Evolutionary conservation across 1,139 yeast genomes (phyloP).

Genomic region (Candida frijolesensis): DNA sequence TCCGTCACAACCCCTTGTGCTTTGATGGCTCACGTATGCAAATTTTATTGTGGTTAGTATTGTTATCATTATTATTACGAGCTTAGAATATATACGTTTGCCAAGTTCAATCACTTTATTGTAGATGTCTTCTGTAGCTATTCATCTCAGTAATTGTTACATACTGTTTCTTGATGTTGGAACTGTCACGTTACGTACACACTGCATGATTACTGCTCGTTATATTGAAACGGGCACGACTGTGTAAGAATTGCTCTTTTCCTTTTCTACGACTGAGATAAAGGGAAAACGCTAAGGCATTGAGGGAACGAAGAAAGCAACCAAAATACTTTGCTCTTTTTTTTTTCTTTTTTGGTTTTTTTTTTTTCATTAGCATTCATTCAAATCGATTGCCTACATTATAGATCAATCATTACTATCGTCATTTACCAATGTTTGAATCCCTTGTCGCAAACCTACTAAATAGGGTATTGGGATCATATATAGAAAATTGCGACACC

Average conservation of each 20-base stretch:
- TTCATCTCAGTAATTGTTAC: not conserved
- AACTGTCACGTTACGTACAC: not conserved
- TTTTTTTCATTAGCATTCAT: not conserved
- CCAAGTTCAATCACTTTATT: too few relatives aligned
- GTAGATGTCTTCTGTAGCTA: too few relatives aligned
- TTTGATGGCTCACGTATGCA: not conserved
- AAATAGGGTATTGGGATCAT: constrained; percentile 61
- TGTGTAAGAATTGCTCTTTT: not conserved
- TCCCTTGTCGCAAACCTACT: constrained; percentile 57
- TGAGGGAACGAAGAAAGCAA: not conserved
- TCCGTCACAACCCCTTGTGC: constrained; percentile 12
- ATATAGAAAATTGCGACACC: constrained; percentile 94
- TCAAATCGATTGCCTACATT: not conserved
- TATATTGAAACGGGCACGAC: constrained; percentile 2
- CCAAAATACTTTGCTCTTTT: not conserved
- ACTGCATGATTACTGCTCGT: not conserved
- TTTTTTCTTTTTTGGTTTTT: not conserved
- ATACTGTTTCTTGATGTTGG: not conserved
- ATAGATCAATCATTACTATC: not conserved
- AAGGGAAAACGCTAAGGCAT: not conserved
- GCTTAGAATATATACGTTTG: too few relatives aligned
- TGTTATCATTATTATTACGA: too few relatives aligned
- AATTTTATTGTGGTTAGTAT: too few relatives aligned
- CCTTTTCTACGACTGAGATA: not conserved
- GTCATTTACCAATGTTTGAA: constrained; percentile 46